Percentiles rank a stretch among this genome's conserved stretches.
Conservation (phyloP, 2,329 filamentous ascomycete genomes). For the Cladosporium sphaerospermum region DNA sequence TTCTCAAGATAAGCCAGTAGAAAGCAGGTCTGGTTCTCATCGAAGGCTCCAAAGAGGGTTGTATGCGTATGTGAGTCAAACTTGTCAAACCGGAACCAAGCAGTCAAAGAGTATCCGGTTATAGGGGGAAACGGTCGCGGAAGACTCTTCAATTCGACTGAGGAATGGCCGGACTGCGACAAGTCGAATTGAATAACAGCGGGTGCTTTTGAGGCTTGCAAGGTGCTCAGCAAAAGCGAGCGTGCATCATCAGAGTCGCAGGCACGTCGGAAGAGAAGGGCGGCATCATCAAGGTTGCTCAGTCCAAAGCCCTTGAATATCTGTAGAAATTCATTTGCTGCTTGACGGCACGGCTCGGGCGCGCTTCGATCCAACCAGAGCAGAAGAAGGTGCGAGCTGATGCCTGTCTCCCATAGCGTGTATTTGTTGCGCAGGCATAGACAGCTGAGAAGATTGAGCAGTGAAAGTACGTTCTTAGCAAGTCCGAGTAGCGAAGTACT, state of each 20-base stretch:
- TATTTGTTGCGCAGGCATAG: constrained; percentile 17
- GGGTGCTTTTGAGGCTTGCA: constrained; percentile 68
- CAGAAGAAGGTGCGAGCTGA: neutral
- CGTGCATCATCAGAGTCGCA: constrained; percentile 48
- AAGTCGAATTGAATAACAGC: constrained; percentile 92
- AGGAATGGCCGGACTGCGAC: constrained; percentile 78
- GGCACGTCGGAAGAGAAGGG: constrained; percentile 62
- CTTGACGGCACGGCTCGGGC: neutral
- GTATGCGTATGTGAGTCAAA: constrained; percentile 85
- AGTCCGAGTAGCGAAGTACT: neutral
- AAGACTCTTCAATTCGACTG: constrained; percentile 81
- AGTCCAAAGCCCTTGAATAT: constrained; percentile 70
- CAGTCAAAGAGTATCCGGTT: constrained; percentile 79
- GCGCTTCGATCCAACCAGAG: constrained; percentile 1
- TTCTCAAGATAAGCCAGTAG: constrained; percentile 88
- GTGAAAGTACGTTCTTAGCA: neutral
- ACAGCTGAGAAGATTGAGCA: neutral
- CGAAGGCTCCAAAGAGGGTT: constrained; percentile 92
- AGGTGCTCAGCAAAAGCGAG: constrained; percentile 67
- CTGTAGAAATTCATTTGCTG: constrained; percentile 30
- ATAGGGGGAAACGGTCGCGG: constrained; percentile 77
- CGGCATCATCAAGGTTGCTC: constrained; percentile 73
- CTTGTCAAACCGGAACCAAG: constrained; percentile 82
- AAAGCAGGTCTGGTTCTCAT: constrained; percentile 87
- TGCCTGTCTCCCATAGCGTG: constrained; percentile 23